A percentile compares a stretch with the other conserved stretches of the same genome.
These are phyloP conservation scores for Fraxinus anomala DNA, from an alignment of 257 asterid species.

Conservation along the genomic window DNA sequence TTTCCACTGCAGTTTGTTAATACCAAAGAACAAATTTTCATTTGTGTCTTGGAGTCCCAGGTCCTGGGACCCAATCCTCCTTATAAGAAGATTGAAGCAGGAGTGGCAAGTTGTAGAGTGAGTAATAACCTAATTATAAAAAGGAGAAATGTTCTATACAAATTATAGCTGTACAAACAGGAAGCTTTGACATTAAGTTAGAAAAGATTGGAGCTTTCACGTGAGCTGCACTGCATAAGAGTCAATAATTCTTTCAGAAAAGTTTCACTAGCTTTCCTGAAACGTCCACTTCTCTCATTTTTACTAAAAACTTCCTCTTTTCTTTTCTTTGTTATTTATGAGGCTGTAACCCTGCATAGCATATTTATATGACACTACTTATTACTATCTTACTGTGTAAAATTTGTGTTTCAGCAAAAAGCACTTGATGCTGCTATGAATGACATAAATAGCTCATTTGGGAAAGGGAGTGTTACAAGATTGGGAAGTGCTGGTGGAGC, in stretches of 20 bases:
- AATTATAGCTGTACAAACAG: neutral
- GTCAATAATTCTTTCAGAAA: neutral
- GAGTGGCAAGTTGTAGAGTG: neutral
- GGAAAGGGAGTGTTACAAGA: slow-evolving; percentile 97
- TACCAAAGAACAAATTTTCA: neutral
- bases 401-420: slow-evolving; percentile 62
- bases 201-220: neutral
- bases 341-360: neutral
- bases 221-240: neutral
- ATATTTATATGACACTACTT: slow-evolving; percentile 14
- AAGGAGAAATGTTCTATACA: neutral
- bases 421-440: slow-evolving; percentile 96
- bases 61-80: neutral
- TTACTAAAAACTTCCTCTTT: neutral
- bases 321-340: neutral
- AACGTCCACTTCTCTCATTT: neutral
- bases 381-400: slow-evolving; percentile 8
- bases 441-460: slow-evolving; percentile 90
- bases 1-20: neutral
- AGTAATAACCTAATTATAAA: neutral
- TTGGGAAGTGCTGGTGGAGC: slow-evolving; percentile 99
- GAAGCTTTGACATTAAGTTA: neutral
- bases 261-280: neutral
- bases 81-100: neutral
- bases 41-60: neutral